Evolutionary conservation across 2,329 filamentous ascomycete species (phyloP).

Genomic region (Pleoardoris graminearum): DNA sequence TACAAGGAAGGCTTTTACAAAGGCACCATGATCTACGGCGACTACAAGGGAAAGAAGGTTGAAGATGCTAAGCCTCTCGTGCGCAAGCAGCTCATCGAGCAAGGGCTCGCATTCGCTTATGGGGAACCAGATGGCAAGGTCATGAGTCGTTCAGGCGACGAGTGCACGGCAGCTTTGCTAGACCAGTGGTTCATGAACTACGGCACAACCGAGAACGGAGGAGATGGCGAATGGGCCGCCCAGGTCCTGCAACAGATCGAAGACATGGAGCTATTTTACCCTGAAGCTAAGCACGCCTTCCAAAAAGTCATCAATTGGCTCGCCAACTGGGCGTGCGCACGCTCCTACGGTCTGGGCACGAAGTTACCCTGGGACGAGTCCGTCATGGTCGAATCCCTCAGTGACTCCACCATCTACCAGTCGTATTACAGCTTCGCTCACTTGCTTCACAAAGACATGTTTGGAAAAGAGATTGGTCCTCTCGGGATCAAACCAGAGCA

Average conservation of each 20-base stretch:
- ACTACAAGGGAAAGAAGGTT: constrained; percentile 85
- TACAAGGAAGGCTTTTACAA: constrained; percentile 99
- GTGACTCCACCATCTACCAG: constrained; percentile 92
- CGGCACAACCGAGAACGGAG: constrained; percentile 66
- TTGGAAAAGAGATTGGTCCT: constrained; percentile 61
- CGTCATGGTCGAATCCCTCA: constrained; percentile 90
- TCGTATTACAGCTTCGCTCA: constrained; percentile 66
- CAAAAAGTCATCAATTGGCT: constrained; percentile 89
- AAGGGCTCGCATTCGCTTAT: constrained; percentile 83
- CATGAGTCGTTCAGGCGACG: constrained; percentile 84
- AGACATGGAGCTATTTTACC: constrained; percentile 77
- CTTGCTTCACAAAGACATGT: constrained; percentile 79
- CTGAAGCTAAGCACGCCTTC: constrained; percentile 62
- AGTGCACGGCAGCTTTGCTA: constrained; percentile 89
- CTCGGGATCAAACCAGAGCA: constrained; percentile 71
- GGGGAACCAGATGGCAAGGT: constrained; percentile 90
- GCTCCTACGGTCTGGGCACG: constrained; percentile 89
- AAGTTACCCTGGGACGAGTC: constrained; percentile 91
- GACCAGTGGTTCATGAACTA: constrained; percentile 99
- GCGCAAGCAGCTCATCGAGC: constrained; percentile 73
- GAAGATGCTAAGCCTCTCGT: constrained; percentile 87
- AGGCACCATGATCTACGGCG: constrained; percentile 83
- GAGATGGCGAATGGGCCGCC: constrained; percentile 76
- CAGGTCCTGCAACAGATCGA: constrained; percentile 54
- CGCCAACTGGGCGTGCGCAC: constrained; percentile 81